Conservation (phyloP, 2,329 filamentous ascomycete species). For the Fusarium sp. region DNA sequence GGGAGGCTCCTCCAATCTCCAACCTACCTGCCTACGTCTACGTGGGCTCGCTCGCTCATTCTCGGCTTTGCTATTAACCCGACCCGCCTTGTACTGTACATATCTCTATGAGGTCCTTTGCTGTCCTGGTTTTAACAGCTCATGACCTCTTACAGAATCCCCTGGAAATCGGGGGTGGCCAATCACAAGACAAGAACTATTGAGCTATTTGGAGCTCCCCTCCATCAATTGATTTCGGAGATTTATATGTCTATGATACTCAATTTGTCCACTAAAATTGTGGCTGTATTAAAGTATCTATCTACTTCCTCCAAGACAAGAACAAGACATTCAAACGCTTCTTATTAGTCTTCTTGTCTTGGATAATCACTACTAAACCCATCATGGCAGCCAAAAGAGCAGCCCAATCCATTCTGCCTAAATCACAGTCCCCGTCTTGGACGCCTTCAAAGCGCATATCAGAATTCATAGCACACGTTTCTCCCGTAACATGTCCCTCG, state of each 20-base stretch:
- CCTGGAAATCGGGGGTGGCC: conserved; percentile 5
- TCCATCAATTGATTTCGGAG: conserved; percentile 4
- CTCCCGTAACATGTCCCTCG: conserved; percentile 73
- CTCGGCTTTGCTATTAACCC: conserved; percentile 46
- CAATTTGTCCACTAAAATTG: conserved; percentile 3
- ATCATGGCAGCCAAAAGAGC: conserved; percentile 26
- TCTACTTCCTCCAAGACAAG: neutral
- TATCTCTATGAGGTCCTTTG: neutral
- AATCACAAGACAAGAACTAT: conserved; percentile 7
- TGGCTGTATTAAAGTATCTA: conserved; percentile 4
- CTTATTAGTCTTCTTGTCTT: conserved; percentile 2
- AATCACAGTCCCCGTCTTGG: conserved; percentile 65
- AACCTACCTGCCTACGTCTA: conserved; percentile 21
- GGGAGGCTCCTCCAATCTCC: conserved; percentile 40
- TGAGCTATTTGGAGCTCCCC: conserved; percentile 16
- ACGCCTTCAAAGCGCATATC: conserved; percentile 76
- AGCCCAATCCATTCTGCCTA: conserved; percentile 33
- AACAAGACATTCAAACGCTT: conserved; percentile 3
- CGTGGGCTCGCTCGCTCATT: conserved; percentile 25
- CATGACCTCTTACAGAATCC: conserved; percentile 23
- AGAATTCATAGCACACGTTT: conserved; percentile 87
- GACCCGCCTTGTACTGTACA: conserved; percentile 29
- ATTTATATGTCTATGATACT: neutral
- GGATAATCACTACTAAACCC: neutral
- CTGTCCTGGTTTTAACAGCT: conserved; percentile 7